Evolutionary conservation across 805 yeast genomes (phyloP).

Genomic region (Blastobotrys terrestris): DNA sequence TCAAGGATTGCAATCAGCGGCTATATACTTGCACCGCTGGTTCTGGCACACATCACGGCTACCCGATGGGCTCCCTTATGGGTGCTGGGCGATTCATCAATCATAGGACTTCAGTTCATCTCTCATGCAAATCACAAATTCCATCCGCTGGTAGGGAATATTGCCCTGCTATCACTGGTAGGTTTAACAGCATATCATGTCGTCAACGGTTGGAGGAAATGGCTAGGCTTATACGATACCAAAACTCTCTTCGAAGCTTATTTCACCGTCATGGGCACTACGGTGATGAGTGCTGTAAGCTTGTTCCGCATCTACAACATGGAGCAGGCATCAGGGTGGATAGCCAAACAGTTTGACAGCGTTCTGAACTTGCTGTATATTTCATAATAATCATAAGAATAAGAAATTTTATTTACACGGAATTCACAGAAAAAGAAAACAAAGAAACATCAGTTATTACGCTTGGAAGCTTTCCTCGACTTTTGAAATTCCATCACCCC

Average conservation of each 20-base stretch:
- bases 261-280: not conserved
- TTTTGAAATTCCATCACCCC: slow-evolving; percentile 66
- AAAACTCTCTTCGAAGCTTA: slow-evolving; percentile 1
- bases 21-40: slow-evolving; percentile 42
- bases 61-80: slow-evolving; percentile 44
- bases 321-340: slow-evolving; percentile 16
- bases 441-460: slow-evolving; percentile 2
- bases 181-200: slow-evolving; percentile 46
- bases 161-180: slow-evolving; percentile 34
- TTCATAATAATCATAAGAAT: not conserved
- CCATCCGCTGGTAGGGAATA: slow-evolving; percentile 25
- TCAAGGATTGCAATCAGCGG: slow-evolving; percentile 61
- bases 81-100: slow-evolving; percentile 59
- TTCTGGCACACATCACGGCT: slow-evolving; percentile 41
- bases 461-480: slow-evolving; percentile 10
- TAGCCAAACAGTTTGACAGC: slow-evolving; percentile 14
- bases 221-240: slow-evolving; percentile 27
- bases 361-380: slow-evolving; percentile 8
- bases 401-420: too few relatives aligned
- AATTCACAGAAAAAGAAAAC: not conserved
- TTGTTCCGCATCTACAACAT: slow-evolving; percentile 10
- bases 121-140: slow-evolving; percentile 34
- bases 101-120: slow-evolving; percentile 46
- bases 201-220: slow-evolving; percentile 46
- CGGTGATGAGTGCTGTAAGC: not conserved